These are phyloP conservation scores for Trametes cubensis DNA, from an alignment of 768 basidiomycete genomes.

Conservation along the genomic window DNA sequence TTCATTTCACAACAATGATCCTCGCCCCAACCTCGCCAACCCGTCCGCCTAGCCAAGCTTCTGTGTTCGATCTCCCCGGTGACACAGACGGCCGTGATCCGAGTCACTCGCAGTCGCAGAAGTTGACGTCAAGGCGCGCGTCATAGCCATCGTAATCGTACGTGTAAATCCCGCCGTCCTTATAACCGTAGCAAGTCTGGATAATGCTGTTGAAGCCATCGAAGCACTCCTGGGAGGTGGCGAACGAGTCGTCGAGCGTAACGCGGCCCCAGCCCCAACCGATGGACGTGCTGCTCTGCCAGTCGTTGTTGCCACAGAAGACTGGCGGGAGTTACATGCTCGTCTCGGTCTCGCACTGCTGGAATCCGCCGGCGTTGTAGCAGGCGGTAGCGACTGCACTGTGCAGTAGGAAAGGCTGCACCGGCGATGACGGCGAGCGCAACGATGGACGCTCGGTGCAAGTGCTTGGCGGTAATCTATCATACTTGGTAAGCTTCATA, in stretches of 20 bases:
- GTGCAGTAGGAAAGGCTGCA: neutral
- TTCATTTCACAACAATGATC: no score
- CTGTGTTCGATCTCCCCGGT: neutral
- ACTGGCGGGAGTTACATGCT: neutral
- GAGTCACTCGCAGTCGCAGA: neutral
- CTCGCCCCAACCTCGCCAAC: no score
- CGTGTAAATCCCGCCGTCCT: neutral
- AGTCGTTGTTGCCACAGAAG: neutral
- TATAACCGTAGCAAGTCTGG: neutral
- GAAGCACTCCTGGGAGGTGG: neutral
- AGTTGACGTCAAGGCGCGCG: neutral
- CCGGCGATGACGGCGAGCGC: no score
- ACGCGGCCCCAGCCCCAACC: neutral
- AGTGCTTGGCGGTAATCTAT: no score
- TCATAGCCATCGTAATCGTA: neutral
- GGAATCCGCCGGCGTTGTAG: neutral
- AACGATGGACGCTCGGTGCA: no score
- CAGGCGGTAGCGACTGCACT: neutral
- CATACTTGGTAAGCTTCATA: no score
- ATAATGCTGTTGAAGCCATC: slow-evolving; percentile 2
- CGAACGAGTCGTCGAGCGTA: neutral
- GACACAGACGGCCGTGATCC: neutral
- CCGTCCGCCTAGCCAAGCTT: no score
- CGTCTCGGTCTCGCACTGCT: neutral
- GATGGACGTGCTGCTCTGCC: neutral